Conservation (phyloP, 2,329 filamentous ascomycete genomes). For the Aureobasidium namibiae region DNA sequence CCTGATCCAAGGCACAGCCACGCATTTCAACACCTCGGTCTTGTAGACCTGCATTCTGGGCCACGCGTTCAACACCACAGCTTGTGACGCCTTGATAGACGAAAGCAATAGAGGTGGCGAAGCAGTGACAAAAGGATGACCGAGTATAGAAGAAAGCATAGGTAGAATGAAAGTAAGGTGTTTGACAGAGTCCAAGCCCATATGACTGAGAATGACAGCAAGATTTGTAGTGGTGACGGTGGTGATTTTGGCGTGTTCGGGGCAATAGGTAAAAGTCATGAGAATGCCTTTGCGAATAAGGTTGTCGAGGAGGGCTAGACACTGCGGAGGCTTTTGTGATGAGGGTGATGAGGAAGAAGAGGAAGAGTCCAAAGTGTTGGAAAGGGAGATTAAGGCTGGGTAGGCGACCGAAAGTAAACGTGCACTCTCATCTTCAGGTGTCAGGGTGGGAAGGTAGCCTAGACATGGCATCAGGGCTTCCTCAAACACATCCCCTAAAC, state of each 20-base stretch:
- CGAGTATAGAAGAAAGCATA: slow-evolving; percentile 55
- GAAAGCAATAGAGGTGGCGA: slow-evolving; percentile 47
- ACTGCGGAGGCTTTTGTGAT: slow-evolving; percentile 20
- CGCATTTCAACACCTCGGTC: slow-evolving; percentile 54
- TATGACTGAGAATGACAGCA: slow-evolving; percentile 40
- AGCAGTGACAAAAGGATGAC: slow-evolving; percentile 58
- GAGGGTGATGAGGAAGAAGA: slow-evolving; percentile 18
- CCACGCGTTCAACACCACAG: slow-evolving; percentile 57
- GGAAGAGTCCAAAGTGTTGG: slow-evolving; percentile 18
- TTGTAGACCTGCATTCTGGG: slow-evolving; percentile 57
- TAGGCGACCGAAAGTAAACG: slow-evolving; percentile 58
- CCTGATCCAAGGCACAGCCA: slow-evolving; percentile 36
- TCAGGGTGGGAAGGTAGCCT: slow-evolving; percentile 68
- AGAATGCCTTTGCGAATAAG: slow-evolving; percentile 36
- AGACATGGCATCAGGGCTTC: slow-evolving; percentile 63
- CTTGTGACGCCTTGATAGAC: slow-evolving; percentile 46
- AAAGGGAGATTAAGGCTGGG: slow-evolving; percentile 54
- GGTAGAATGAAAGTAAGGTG: slow-evolving; percentile 64
- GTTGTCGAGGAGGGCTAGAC: slow-evolving; percentile 34
- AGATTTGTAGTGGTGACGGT: slow-evolving; percentile 48
- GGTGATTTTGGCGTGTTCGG: slow-evolving; percentile 50
- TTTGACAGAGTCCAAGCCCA: slow-evolving; percentile 57
- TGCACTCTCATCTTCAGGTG: slow-evolving; percentile 62
- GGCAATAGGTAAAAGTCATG: slow-evolving; percentile 45
- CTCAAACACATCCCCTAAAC: slow-evolving; percentile 60